Percentiles rank a stretch among this genome's conserved stretches.
These are phyloP conservation scores for Globisporangium takayamanum DNA, from an alignment of 352 stramenopile genomes.

Conservation along the genomic window DNA sequence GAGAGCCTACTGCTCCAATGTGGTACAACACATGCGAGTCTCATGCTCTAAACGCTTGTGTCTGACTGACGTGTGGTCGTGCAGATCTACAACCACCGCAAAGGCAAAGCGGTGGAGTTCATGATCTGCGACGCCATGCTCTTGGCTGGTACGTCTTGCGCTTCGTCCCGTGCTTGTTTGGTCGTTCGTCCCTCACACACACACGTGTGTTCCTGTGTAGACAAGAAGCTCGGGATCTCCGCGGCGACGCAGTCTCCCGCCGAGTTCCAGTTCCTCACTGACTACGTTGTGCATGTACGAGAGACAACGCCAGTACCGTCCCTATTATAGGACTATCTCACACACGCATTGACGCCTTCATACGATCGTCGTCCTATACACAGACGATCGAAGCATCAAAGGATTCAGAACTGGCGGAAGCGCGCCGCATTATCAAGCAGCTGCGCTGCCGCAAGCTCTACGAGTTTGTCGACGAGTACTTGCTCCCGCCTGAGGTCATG, in stretches of 20 bases:
- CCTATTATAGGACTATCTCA: not conserved
- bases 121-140: slow-evolving; percentile 89
- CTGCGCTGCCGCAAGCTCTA: slow-evolving; percentile 75
- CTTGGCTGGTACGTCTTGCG: slow-evolving; percentile 27
- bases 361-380: too few species aligned
- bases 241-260: slow-evolving; percentile 48
- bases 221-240: slow-evolving; percentile 69
- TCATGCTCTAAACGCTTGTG: not conserved
- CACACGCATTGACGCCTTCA: not conserved
- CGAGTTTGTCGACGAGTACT: slow-evolving; percentile 80
- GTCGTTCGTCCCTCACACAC: too few species aligned
- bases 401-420: slow-evolving; percentile 31
- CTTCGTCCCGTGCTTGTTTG: too few species aligned
- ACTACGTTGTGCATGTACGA: slow-evolving; percentile 63
- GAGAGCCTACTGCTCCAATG: not conserved
- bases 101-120: slow-evolving; percentile 84
- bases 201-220: slow-evolving; percentile 7
- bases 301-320: not conserved
- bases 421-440: slow-evolving; percentile 62
- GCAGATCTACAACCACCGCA: slow-evolving; percentile 87
- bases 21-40: not conserved
- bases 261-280: slow-evolving; percentile 72
- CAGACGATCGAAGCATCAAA: slow-evolving; percentile 77
- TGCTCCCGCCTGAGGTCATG: slow-evolving; percentile 54
- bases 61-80: too few species aligned